phyloP scores from a whole-genome alignment of 179 eudicot species.

The Patellifolia procumbens region DNA sequence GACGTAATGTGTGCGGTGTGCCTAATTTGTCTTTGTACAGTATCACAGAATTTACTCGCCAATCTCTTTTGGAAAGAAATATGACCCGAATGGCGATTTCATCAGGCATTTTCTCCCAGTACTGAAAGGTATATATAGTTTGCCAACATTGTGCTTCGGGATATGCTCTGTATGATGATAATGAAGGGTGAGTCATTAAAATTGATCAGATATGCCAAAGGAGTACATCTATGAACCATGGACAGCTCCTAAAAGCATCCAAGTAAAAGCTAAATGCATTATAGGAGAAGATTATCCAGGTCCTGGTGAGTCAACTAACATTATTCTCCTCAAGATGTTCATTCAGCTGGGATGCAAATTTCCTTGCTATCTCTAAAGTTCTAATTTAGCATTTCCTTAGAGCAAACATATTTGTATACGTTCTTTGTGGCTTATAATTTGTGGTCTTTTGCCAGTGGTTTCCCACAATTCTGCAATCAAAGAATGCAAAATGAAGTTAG shows the following conservation, averaged over 20 bases:
- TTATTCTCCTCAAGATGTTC: background rate
- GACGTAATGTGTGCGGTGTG: background rate
- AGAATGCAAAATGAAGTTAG: conserved; percentile 69
- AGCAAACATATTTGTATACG: background rate
- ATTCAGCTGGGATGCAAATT: background rate
- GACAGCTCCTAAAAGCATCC: conserved; percentile 85
- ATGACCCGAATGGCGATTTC: conserved; percentile 75
- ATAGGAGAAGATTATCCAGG: conserved; percentile 89
- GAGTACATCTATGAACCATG: conserved; percentile 92
- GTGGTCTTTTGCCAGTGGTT: conserved; percentile 48
- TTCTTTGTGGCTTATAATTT: background rate
- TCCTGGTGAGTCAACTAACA: conserved; percentile 48
- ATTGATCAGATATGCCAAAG: conserved; percentile 79
- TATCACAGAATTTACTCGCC: conserved; percentile 92
- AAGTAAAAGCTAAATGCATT: conserved; percentile 78
- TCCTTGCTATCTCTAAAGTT: background rate
- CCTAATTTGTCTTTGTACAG: conserved; percentile 35
- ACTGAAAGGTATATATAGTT: conserved; percentile 58
- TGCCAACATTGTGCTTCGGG: background rate
- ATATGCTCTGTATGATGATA: background rate
- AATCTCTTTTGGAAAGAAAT: conserved; percentile 84
- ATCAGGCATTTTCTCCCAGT: conserved; percentile 88
- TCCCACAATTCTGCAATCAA: conserved; percentile 77
- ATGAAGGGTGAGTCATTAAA: conserved; percentile 13
- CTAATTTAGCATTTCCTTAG: background rate